A percentile compares a stretch with the other conserved stretches of the same genome.
These are phyloP conservation scores for Brassica cretica DNA, from an alignment of 345 rosid genomes.

Conservation along the genomic window DNA sequence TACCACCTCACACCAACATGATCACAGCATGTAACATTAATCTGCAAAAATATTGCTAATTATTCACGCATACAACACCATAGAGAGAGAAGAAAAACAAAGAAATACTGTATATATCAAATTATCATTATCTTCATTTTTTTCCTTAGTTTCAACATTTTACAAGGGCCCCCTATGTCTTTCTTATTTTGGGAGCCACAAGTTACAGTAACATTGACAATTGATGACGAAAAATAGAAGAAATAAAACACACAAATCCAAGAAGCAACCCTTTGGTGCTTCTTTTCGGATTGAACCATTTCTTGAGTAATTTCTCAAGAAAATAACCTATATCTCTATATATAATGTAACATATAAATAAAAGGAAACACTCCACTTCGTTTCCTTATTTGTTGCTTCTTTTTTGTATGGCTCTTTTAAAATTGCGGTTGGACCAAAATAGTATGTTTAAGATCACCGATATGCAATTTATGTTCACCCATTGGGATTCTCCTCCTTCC, in stretches of 20 bases:
- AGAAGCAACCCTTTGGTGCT: constrained; percentile 38
- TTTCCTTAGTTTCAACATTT: constrained; percentile 21
- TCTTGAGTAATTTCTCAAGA: constrained; percentile 21
- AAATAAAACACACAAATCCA: not conserved
- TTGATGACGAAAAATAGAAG: not conserved
- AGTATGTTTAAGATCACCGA: constrained; percentile 86
- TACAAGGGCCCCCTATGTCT: constrained; percentile 29
- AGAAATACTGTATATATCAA: not conserved
- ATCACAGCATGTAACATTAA: not conserved
- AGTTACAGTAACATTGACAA: constrained; percentile 15
- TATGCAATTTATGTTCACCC: constrained; percentile 67
- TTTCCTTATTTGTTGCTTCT: constrained; percentile 17
- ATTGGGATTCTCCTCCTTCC: constrained; percentile 89
- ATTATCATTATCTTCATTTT: constrained; percentile 6
- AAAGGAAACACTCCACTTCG: constrained; percentile 25
- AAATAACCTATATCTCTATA: constrained; percentile 10
- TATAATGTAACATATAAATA: constrained; percentile 6
- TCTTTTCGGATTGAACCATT: constrained; percentile 22
- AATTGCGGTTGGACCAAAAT: constrained; percentile 57
- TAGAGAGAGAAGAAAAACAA: not conserved
- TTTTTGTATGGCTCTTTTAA: constrained; percentile 39
- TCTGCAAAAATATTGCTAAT: not conserved
- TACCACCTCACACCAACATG: not conserved
- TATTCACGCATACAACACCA: not conserved
- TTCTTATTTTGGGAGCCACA: constrained; percentile 27